Evolutionary conservation across 2,329 filamentous ascomycete genomes (phyloP), one percentile per base, ranked within the genome.

Genomic region (Diaporthe aspalathi): DNA sequence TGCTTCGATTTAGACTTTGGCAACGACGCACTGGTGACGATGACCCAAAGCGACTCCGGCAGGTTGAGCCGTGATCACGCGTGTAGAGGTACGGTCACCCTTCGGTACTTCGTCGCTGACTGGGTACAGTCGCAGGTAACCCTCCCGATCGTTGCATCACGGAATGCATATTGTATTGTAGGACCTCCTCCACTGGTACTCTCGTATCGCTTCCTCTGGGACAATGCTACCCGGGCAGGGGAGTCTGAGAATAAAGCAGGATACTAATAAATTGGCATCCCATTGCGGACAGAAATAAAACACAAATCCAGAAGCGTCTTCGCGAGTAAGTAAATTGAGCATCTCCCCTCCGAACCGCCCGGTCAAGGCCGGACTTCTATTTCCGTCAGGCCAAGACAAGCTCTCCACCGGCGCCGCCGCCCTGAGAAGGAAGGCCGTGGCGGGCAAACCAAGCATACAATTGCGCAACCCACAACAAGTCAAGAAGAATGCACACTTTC

Each of bases 361-460:
- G 60, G 60, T 63, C 7, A 63, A 63, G 43, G 60, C 43, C 60
- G 43, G 60, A 49, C 43, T 63, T 63, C 60, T 63, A 63, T 63
- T 63, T 63, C 60, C 27, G 60, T n/a, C 8, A 29, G 35, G 56
- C 56, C 56, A 62, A 63, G 43, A 24, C 40, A 62, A 47, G 57
- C 40, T 22, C 60, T 35, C 60, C 27, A 32, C 40, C 29, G 29
- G 20, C 22, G 17, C 43, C 60, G 60, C 20, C 20, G 27, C 60
- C 43, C 47, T 35, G 43, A 27, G 29, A 63, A 24, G 9, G 20
- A 63, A 22, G 60, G 17, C 60, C 43, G 60, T 27, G 7, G 22
- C 38, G 16, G 38, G 27, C 60, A 40, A 49, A 20, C 60, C 43
- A 63, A 49, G 60, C 60, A 49, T n/a, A 63, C 60, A 24, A 63